Base-by-base conservation (phyloP, 306 rosid genomes). In the Inga leiocalycina region DNA sequence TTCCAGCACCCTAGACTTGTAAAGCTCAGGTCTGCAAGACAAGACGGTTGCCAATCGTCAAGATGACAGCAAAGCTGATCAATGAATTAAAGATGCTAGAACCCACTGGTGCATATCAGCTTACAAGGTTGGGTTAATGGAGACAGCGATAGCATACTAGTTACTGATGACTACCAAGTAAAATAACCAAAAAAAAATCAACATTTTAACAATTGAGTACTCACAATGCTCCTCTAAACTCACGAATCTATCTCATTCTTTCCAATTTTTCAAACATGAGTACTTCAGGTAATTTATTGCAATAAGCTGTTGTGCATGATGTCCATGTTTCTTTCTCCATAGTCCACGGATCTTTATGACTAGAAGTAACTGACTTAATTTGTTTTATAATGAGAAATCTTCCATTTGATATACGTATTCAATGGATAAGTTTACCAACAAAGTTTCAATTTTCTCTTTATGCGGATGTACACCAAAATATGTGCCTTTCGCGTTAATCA, bases 1-100 rank as follows among this genome's bases (percentile, higher is more conserved):
- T 90, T 96, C 98, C 87, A 91, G 83, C 75, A 93, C 98, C 90
- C 99, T 92, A 68, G 94, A 90, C 88, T 89, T 89, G 86, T 96
- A 93, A 12, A 93, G 94, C 80, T 93, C 98, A 66, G 99, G 97
- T 77, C 99, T 92, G 83, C 61, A 84, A 84, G 32, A 59, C 17
- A 77, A 17, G 27, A 7, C 34, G 35, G n/a, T 81, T 8, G 43
- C 56, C 69, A 12, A 59, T 45, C 65, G 65, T 80, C 64, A 66
- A 43, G 66, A 48, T 37, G 37, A 76, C 43, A 46, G 59, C 24
- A 75, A 8, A 6, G 12, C 14, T 32, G 44, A 56, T 20, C 20
- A 65, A 78, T 22, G 22, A 51, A 54, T 75, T 64, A 73, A 45
- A 77, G 46, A 51, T 49, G 37, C 10, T 32, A 10, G 71, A 8